These are phyloP conservation scores for Pyrenochaeta sp. DNA, from an alignment of 2,329 filamentous ascomycete genomes.

Conservation along the genomic window DNA sequence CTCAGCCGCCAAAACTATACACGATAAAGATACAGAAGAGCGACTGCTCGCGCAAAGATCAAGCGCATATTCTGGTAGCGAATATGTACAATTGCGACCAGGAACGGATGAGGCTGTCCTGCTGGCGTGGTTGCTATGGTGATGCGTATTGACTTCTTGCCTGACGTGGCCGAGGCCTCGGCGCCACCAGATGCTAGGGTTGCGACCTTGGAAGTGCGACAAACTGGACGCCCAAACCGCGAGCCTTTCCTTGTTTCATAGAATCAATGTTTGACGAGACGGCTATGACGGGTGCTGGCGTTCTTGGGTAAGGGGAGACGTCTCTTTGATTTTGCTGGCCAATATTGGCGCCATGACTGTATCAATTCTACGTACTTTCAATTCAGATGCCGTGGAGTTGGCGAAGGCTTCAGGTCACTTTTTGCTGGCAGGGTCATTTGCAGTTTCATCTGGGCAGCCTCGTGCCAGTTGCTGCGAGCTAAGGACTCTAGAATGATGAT, in stretches of 20 bases:
- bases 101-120: conserved; percentile 24
- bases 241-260: conserved; percentile 2
- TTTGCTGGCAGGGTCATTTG: too few relatives aligned
- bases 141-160: conserved; percentile 34
- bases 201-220: conserved; percentile 14
- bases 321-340: too few relatives aligned
- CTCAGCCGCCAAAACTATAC: conserved; percentile 5
- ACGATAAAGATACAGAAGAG: conserved; percentile 7
- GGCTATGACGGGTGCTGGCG: conserved; percentile 2
- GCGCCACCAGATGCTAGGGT: conserved; percentile 18
- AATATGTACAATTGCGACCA: conserved; percentile 37
- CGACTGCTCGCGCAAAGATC: not conserved
- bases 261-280: conserved; percentile 1
- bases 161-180: conserved; percentile 37
- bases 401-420: too few relatives aligned
- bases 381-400: too few relatives aligned
- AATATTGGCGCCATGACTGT: too few relatives aligned
- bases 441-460: not conserved
- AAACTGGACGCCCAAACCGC: not conserved
- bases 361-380: too few relatives aligned
- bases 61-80: conserved; percentile 18
- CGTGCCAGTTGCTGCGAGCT: too few relatives aligned
- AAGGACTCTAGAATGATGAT: not conserved
- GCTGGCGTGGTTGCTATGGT: conserved; percentile 37
- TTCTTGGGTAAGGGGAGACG: not conserved